Conservation (phyloP, 2,329 filamentous ascomycete species). For the Cordyceps javanica region DNA sequence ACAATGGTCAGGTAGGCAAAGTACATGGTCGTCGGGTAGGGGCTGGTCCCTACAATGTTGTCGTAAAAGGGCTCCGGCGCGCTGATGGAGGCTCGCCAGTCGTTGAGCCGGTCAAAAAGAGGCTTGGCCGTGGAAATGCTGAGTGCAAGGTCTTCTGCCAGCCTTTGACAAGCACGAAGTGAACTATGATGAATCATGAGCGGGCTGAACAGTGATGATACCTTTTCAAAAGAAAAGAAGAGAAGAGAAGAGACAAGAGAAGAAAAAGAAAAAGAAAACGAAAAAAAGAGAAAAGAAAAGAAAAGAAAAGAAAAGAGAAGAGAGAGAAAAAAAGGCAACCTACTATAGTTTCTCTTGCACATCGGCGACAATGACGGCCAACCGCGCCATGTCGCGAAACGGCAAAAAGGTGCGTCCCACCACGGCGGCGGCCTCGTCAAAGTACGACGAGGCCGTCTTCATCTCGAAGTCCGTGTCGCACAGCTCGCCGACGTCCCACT, state of each 20-base stretch:
- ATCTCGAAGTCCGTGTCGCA: slow-evolving; percentile 11
- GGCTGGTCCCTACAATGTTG: background rate
- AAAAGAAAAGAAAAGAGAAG: too few relatives aligned
- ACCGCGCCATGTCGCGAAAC: slow-evolving; percentile 14
- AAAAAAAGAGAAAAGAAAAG: too few relatives aligned
- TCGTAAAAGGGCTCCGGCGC: slow-evolving; percentile 1
- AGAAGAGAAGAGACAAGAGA: too few relatives aligned
- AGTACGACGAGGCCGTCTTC: background rate
- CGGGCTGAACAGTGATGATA: too few relatives aligned
- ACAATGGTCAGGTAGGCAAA: slow-evolving; percentile 15
- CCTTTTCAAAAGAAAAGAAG: too few relatives aligned
- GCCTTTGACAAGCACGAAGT: slow-evolving; percentile 11
- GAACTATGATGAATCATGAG: slow-evolving; percentile 1
- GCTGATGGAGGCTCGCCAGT: slow-evolving; percentile 12
- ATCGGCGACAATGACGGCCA: slow-evolving; percentile 13
- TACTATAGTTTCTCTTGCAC: slow-evolving; percentile 15
- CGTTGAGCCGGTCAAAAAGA: slow-evolving; percentile 12
- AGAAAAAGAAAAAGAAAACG: too few relatives aligned
- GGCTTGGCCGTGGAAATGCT: slow-evolving; percentile 14
- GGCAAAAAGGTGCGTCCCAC: background rate
- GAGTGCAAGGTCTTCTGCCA: slow-evolving; percentile 12
- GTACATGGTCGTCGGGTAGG: slow-evolving; percentile 13
- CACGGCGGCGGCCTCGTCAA: background rate
- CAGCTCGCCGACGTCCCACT: slow-evolving; percentile 23
- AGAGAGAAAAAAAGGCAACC: background rate